Evolutionary conservation across 2,329 filamentous ascomycete genomes (phyloP).

Genomic region (Aspergillus sp.): DNA sequence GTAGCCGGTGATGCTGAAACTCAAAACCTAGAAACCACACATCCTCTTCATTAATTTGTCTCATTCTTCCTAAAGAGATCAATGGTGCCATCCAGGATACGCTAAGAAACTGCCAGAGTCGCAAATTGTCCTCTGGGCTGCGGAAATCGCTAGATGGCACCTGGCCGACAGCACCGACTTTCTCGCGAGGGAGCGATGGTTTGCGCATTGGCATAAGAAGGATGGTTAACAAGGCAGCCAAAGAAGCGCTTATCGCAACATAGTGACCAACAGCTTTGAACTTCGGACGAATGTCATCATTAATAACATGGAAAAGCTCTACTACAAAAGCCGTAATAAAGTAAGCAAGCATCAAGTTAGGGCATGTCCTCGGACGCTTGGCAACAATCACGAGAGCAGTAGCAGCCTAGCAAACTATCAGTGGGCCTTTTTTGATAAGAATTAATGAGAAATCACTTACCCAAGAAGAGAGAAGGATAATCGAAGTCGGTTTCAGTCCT

Average conservation of each 20-base stretch:
- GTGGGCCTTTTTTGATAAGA: slow-evolving; percentile 5
- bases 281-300: slow-evolving; percentile 6
- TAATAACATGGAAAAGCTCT: slow-evolving; percentile 29
- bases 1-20: slow-evolving; percentile 73
- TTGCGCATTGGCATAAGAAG: slow-evolving; percentile 68
- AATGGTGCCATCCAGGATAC: slow-evolving; percentile 78
- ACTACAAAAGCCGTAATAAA: slow-evolving; percentile 29
- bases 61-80: slow-evolving; percentile 58
- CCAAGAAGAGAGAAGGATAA: slow-evolving; percentile 30
- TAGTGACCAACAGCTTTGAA: slow-evolving; percentile 17
- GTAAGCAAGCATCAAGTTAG: slow-evolving; percentile 32
- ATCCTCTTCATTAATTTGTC: slow-evolving; percentile 70
- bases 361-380: slow-evolving; percentile 38
- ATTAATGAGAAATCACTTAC: slow-evolving; percentile 25
- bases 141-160: slow-evolving; percentile 58
- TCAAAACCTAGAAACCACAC: slow-evolving; percentile 77
- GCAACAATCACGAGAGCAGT: slow-evolving; percentile 29
- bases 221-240: slow-evolving; percentile 50
- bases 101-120: slow-evolving; percentile 76
- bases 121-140: slow-evolving; percentile 73
- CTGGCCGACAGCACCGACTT: slow-evolving; percentile 57
- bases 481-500: slow-evolving; percentile 8
- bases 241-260: slow-evolving; percentile 35
- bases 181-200: slow-evolving; percentile 47
- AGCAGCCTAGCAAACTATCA: slow-evolving; percentile 26